Evolutionary conservation across 2,329 filamentous ascomycete genomes (phyloP).

Genomic region (Diaporthe velutina): DNA sequence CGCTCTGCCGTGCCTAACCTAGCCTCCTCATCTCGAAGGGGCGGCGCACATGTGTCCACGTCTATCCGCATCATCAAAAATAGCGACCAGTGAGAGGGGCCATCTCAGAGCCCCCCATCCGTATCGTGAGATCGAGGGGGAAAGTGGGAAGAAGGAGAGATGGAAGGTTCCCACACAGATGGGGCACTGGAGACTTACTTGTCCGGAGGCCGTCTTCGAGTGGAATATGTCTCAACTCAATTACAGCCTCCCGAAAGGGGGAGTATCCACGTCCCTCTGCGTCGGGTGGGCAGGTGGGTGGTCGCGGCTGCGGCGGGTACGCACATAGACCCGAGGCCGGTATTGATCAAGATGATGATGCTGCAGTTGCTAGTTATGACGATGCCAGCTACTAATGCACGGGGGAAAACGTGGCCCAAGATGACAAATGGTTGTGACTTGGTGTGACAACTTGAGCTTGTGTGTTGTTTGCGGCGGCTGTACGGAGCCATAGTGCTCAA

Average conservation of each 20-base stretch:
- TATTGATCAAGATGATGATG: background rate
- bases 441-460: background rate
- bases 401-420: constrained; percentile 18
- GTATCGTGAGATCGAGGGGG: constrained; percentile 24
- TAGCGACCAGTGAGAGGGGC: constrained; percentile 7
- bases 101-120: constrained; percentile 2
- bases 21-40: background rate
- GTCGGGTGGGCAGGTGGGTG: background rate
- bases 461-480: constrained; percentile 4
- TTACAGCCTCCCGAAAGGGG: background rate
- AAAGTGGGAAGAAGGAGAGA: constrained; percentile 8
- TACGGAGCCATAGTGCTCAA: background rate
- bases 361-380: constrained; percentile 13
- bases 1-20: constrained; percentile 7
- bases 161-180: constrained; percentile 20
- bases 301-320: constrained; percentile 11
- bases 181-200: constrained; percentile 20
- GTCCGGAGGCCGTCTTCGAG: background rate
- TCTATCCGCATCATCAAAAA: constrained; percentile 10
- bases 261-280: constrained; percentile 4
- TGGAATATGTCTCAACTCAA: constrained; percentile 8
- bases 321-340: constrained; percentile 8
- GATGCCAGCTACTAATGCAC: constrained; percentile 13
- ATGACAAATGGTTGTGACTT: constrained; percentile 23
- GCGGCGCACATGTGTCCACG: background rate